Evolutionary conservation across 2,329 filamentous ascomycete species (phyloP), one percentile per base, ranked within the genome.

Genomic region (Tolypocladium album): DNA sequence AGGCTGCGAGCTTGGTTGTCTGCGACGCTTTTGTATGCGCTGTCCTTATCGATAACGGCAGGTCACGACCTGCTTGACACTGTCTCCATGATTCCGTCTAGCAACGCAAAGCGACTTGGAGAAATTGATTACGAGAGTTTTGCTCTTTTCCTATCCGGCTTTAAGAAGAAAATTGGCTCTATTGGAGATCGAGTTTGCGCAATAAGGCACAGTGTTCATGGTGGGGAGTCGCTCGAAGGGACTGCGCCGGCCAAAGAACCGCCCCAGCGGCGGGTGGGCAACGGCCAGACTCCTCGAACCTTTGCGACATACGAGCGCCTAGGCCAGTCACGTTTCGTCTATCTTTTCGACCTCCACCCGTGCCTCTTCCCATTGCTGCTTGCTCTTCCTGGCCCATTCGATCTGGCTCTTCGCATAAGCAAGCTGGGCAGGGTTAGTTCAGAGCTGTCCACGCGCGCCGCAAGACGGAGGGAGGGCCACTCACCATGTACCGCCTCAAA

Each of bases 331-430:
- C 56, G 74, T 78, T 69, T 84, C 81, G 62, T 89, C 88, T 73
- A 97, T 96, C 80, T 95, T 96, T 64, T 88, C 84, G 61, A 96
- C 89, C 72, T 97, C 92, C 4, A 84, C 84, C 67, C 87, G 88
- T 1, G 92, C 92, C 71, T 96, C 92, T 68, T 93, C 89, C 92
- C 92, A 97, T 8, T 91, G 91, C 68, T 93, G 90, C 70, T 92
- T 85, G 73, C 88, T 88, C 69, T 93, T 92, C 74, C 88, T 89
- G 4, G 92, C 93, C 92, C 92, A 97, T 72, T 96, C 90, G 62
- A 97, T 86, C 71, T 97, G 92, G 72, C 89, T 93, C 73, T 89
- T 90, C 15, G 92, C 92, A 74, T 96, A 97, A 39, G 90, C 90
- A 68, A 96, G 84, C 92, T 96, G 67, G 36, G 53, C 20, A 56